Evolutionary conservation across 352 stramenopile species (phyloP).

Genomic region (Vaucheria bursata): DNA sequence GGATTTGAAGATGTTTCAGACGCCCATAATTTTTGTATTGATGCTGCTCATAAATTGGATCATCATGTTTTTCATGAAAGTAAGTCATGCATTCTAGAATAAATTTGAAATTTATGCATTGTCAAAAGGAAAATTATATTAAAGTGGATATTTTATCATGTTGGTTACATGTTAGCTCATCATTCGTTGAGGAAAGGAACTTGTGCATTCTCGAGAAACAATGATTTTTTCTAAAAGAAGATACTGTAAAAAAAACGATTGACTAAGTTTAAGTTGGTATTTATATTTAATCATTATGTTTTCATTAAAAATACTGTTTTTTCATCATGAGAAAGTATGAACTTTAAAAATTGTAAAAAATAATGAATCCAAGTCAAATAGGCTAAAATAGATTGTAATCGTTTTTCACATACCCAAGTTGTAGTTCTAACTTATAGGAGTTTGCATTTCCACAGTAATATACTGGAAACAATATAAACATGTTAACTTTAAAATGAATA

Average conservation of each 20-base stretch:
- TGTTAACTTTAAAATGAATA: too few relatives aligned
- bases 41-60: not conserved
- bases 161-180: not conserved
- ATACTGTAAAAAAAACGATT: not conserved
- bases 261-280: too few relatives aligned
- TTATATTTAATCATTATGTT: too few relatives aligned
- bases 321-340: too few relatives aligned
- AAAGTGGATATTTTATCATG: not conserved
- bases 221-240: not conserved
- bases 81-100: not conserved
- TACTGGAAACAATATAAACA: too few relatives aligned
- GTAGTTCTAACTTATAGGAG: too few relatives aligned
- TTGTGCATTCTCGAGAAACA: not conserved
- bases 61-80: not conserved
- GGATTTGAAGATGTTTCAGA: not conserved
- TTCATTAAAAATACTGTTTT: too few relatives aligned
- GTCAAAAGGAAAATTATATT: not conserved
- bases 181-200: not conserved
- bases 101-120: not conserved
- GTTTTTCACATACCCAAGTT: too few relatives aligned
- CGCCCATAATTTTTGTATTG: not conserved
- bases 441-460: too few relatives aligned
- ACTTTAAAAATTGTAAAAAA: too few relatives aligned
- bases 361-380: too few relatives aligned
- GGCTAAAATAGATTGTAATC: too few relatives aligned